Base-by-base conservation (phyloP, 768 basidiomycete genomes). In the Mycena crocata region DNA sequence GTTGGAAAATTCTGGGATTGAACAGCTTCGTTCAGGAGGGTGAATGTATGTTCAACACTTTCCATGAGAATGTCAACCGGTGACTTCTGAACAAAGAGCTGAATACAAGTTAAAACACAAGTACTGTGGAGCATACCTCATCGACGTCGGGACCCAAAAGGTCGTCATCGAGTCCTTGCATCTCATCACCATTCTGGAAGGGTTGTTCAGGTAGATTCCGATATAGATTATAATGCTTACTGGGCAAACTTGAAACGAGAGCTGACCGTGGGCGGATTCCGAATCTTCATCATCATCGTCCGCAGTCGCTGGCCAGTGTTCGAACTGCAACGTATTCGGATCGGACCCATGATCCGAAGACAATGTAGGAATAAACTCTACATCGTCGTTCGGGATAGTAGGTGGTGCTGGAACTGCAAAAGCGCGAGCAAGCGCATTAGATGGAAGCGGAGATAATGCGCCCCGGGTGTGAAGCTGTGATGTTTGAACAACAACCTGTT, bases 401-500 rank as follows among this genome's bases (percentile, higher is more conserved):
- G 40, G 40, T 6, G 51, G 51, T 35, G 51, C 32, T 8, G 51
- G 51, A 35, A 35, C 21, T 10, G 32, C 32, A 28, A 52, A 35
- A 13, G 23, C 51, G 37, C 6, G 51, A 10, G 24, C 17, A 6
- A 32, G 8, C 6, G 37, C 6, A 7, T 21, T 5, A 24, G 32
- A 13, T 17, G 23, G 37, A 26, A 32, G 9, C 2, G 54, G 54
- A 9, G 37, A 3, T 12, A 21, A 30, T 44, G 26, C 55, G 21
- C 55, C 55, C 3, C 39, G 39, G 17, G 55, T 37, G 3, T n/a
- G 56, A n/a, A 57, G 56, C 31, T 57, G 56, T 5, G 56, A 57
- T 3, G 56, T 57, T 6, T 15, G 28, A 8, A 56, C 54, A 30
- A 56, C 40, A 7, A 40, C 54, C 10, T 30, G 21, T 26, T 8